Base-by-base conservation (phyloP, 2,329 filamentous ascomycete genomes). In the Penicillium sumatraense region DNA sequence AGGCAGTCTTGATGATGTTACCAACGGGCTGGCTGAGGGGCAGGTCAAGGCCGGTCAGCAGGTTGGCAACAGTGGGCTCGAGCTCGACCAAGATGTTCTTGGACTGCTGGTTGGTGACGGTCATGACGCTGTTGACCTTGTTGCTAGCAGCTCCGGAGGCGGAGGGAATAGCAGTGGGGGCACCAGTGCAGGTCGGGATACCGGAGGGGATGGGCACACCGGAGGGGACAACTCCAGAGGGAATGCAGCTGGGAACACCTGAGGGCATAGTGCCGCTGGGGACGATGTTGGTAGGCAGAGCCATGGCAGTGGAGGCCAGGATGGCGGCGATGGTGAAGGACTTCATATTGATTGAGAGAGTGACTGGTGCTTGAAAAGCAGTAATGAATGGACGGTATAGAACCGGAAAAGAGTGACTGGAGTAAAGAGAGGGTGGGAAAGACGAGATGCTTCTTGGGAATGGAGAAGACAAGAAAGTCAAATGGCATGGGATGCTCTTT, bases 341-440 rank as follows among this genome's bases (percentile, higher is more conserved):
- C 56, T 64, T 65, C 63, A 65, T 65, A 16, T 53, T 64, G 54
- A 46, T 54, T 38, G 38, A 63, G 53, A 46, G 55, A 63, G 54
- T 57, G 61, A 58, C 54, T 58, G 53, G 24, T 54, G 51, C 45
- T 61, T 52, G 38, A 44, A 52, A 58, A 56, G 56, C 54, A 51
- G 52, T 47, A 63, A 63, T 47, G 61, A 58, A 57, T 63, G 57
- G 60, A 62, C 58, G 58, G 58, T 62, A 61, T 62, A 29, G 38
- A 57, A 60, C 58, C 60, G 51, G 42, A 41, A 41, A 36, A 63
- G 60, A 60, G 47, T 56, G 58, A 58, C 53, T 59, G 52, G 49
- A 58, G 49, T 59, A 56, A 56, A 40, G n/a, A 49, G 59, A 53
- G 45, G 50, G 48, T 53, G 48, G 45, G 44, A 42, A 57, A 51